Evolutionary conservation across 1,284 basidiomycete genomes (phyloP).

Genomic region (Gastroboletus turbinatus): DNA sequence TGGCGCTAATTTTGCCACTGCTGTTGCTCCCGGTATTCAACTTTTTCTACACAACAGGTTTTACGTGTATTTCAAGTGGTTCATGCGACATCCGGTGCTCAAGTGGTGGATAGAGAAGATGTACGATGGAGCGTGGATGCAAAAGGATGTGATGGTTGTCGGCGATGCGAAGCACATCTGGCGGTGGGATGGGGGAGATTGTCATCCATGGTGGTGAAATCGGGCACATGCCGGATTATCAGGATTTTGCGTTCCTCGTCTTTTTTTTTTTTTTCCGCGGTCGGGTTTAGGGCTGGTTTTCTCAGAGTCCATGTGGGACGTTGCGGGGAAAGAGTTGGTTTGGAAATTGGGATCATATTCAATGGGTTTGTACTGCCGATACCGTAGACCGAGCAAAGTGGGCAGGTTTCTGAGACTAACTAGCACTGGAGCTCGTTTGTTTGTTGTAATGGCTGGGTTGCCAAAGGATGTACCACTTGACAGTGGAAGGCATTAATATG

Average conservation of each 20-base stretch:
- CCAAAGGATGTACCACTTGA: too few relatives aligned
- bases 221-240: background rate
- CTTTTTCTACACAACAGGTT: constrained; percentile 32
- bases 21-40: background rate
- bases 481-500: too few relatives aligned
- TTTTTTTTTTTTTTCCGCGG: background rate
- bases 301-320: background rate
- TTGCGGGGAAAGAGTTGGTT: background rate
- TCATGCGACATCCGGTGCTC: constrained; percentile 43
- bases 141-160: constrained; percentile 38
- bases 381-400: background rate
- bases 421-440: background rate
- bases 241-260: background rate
- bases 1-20: background rate
- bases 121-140: constrained; percentile 42
- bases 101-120: constrained; percentile 45
- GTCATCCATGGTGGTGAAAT: constrained; percentile 19
- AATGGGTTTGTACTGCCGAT: background rate
- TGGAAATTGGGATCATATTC: background rate
- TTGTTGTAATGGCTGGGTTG: too few relatives aligned
- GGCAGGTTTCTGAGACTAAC: background rate
- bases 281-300: background rate
- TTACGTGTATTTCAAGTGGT: constrained; percentile 48
- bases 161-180: constrained; percentile 27
- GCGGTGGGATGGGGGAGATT: constrained; percentile 25